phyloP scores from a whole-genome alignment of 2,329 filamentous ascomycete species.

The Colletotrichum camelliae region DNA sequence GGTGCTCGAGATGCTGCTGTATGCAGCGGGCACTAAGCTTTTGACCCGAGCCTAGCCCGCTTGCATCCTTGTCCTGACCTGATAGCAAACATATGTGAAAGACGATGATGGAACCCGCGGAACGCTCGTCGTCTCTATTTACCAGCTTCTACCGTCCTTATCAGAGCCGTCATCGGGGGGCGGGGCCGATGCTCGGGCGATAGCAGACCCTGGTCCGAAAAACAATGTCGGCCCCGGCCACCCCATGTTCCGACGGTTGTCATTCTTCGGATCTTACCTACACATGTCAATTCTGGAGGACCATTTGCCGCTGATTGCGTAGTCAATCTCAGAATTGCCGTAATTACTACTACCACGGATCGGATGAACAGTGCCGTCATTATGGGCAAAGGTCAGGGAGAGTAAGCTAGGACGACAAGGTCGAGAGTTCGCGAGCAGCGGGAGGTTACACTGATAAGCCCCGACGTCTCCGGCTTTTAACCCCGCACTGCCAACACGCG shows the following conservation, averaged over 20 bases:
- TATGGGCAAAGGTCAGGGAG: background rate
- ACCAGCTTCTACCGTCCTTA: background rate
- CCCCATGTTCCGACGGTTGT: background rate
- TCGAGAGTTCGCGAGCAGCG: background rate
- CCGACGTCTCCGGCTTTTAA: background rate
- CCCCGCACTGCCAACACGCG: background rate
- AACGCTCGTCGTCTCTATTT: background rate
- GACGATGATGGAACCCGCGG: background rate
- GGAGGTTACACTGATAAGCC: background rate
- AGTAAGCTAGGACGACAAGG: background rate
- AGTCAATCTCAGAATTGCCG: background rate
- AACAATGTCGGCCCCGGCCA: background rate
- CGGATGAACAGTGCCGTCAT: background rate
- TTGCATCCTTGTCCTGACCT: background rate
- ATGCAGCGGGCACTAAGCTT: background rate
- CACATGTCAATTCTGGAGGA: background rate
- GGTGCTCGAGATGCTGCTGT: background rate
- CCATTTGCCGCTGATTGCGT: background rate
- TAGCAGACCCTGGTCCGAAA: background rate
- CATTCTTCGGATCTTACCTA: background rate
- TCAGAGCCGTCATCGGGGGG: background rate
- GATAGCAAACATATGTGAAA: background rate
- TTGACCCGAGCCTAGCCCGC: background rate
- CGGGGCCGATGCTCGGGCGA: background rate
- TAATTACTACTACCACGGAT: background rate